Base-by-base conservation (phyloP, 2,329 filamentous ascomycete species). In the Teratosphaeria destructans region DNA sequence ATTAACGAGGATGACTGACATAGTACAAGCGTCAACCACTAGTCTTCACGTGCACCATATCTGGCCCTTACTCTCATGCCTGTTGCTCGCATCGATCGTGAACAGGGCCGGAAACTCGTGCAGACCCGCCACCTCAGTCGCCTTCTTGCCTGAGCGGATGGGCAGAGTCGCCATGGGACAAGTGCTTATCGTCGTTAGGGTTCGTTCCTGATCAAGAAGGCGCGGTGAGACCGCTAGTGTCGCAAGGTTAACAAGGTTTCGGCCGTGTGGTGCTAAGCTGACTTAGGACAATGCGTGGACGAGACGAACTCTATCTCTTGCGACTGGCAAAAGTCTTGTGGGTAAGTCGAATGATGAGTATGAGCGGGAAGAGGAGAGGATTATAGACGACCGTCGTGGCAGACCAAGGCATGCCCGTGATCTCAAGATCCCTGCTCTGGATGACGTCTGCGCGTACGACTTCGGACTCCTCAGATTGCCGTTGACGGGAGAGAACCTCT, bases 81-180 rank as follows among this genome's bases (percentile, higher is more conserved):
- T 65, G 54, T 64, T 65, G 35, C 66, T 67, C 55, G 66, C 66
- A 34, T 68, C 68, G 55, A 74, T 67, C n/a, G 68, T 73, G 66
- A 75, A 75, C 53, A 75, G 61, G 58, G 71, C 62, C 16, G 72
- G 71, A 56, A 73, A 72, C 19, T 67, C 61, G 27, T 63, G 60
- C 35, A 62, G 55, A 27, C 54, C 62, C 23, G 63, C 57, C 61
- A 61, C 59, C 35, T 59, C 61, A 10, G 43, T 49, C n/a, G 43
- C 43, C n/a, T 49, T 19, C 19, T 49, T 49, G 43, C 43, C 43
- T 1, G 43, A 49, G n/a, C n/a, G 43, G 4, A 49, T 23, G 10
- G 43, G 43, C 43, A 49, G 10, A 49, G n/a, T 49, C 19, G n/a
- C n/a, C 19, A 49, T 49, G 5, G 10, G 7, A 23, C 43, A 19